Conservation (phyloP, 2,329 filamentous ascomycete genomes). For the Microthyrium microscopicum region DNA sequence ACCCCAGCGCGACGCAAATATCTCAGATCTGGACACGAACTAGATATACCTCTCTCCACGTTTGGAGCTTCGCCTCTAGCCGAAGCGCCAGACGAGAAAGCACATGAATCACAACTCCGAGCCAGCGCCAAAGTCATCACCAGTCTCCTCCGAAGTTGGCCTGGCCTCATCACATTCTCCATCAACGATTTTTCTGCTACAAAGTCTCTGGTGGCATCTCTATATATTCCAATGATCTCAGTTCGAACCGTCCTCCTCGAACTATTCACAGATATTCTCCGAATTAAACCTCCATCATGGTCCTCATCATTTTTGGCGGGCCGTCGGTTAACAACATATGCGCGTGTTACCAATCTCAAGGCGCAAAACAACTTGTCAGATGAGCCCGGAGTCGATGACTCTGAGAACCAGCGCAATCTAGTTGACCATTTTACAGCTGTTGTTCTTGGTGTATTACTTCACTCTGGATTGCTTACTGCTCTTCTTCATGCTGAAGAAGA, state of each 20-base stretch:
- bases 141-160: constrained; percentile 84
- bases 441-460: constrained; percentile 69
- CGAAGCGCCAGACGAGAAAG: constrained; percentile 28
- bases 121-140: constrained; percentile 86
- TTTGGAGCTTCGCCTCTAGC: constrained; percentile 66
- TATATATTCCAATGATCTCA: constrained; percentile 40
- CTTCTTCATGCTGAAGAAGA: constrained; percentile 47
- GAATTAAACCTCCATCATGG: constrained; percentile 90
- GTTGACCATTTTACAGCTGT: constrained; percentile 89
- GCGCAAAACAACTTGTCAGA: constrained; percentile 27
- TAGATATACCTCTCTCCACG: constrained; percentile 71
- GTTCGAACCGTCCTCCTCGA: constrained; percentile 69
- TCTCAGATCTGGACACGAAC: constrained; percentile 72
- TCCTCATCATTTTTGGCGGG: constrained; percentile 90
- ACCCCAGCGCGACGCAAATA: constrained; percentile 64
- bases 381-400: constrained; percentile 45
- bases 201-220: constrained; percentile 55
- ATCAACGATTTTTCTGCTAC: constrained; percentile 80
- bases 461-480: constrained; percentile 48
- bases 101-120: constrained; percentile 53
- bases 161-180: constrained; percentile 72
- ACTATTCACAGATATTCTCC: constrained; percentile 63
- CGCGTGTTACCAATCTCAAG: constrained; percentile 76
- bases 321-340: constrained; percentile 83
- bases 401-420: constrained; percentile 52